Evolutionary conservation across 306 rosid species (phyloP).

Genomic region (Inga leiocalycina): DNA sequence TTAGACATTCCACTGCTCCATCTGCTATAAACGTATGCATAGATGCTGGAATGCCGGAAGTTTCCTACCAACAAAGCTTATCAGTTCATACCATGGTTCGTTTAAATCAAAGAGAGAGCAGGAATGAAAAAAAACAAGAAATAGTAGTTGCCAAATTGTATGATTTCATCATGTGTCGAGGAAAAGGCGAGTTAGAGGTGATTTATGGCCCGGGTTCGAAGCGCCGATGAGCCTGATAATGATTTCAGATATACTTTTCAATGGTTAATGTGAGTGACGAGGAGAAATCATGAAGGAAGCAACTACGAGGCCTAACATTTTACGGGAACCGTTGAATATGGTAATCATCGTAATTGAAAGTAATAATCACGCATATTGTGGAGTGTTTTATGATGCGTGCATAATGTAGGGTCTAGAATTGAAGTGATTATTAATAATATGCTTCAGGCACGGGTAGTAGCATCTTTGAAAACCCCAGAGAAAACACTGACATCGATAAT

Average conservation of each 20-base stretch:
- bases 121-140: neutral
- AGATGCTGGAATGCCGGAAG: neutral
- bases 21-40: neutral
- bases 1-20: neutral
- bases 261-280: slow-evolving; percentile 5
- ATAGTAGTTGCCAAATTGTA: neutral
- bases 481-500: neutral
- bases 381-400: slow-evolving; percentile 30
- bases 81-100: neutral
- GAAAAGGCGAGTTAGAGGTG: neutral
- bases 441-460: neutral
- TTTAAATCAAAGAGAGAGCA: neutral
- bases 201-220: neutral
- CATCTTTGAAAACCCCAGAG: slow-evolving; percentile 27
- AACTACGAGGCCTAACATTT: slow-evolving; percentile 4
- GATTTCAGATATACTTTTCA: neutral
- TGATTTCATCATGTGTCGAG: neutral
- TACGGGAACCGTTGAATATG: slow-evolving; percentile 23
- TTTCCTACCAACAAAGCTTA: neutral
- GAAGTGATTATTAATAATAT: slow-evolving; percentile 12
- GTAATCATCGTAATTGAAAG: slow-evolving; percentile 9
- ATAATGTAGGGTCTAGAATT: slow-evolving; percentile 25
- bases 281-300: slow-evolving; percentile 11
- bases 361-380: neutral
- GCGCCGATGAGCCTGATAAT: neutral